These are phyloP conservation scores for Rhizopogon vulgaris DNA, from an alignment of 768 basidiomycete species.

Conservation along the genomic window DNA sequence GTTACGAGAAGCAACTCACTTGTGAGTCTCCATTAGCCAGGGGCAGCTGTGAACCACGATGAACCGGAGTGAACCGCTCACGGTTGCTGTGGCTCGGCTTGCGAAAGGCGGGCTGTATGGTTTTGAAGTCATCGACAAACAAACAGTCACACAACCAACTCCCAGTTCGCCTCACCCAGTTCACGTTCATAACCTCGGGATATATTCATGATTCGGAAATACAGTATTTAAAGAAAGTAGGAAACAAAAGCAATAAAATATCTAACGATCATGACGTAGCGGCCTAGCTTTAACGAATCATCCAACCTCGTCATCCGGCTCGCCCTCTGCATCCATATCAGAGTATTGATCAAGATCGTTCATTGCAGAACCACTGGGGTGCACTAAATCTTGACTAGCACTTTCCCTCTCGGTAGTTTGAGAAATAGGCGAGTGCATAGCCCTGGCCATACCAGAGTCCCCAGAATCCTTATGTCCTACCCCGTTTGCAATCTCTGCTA, in stretches of 20 bases:
- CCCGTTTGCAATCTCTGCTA: constrained; percentile 23
- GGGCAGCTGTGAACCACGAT: constrained; percentile 24
- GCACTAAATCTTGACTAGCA: not conserved
- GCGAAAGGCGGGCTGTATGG: constrained; percentile 12
- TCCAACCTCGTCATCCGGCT: constrained; percentile 42
- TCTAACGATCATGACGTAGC: constrained; percentile 18
- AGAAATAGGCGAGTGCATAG: constrained; percentile 8
- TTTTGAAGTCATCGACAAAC: constrained; percentile 17
- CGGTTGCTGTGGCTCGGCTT: constrained; percentile 26
- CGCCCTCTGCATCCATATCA: constrained; percentile 36
- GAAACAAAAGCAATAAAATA: constrained; percentile 10
- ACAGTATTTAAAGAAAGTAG: constrained; percentile 3
- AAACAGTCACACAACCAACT: constrained; percentile 3
- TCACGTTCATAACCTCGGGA: not conserved
- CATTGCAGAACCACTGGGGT: constrained; percentile 5
- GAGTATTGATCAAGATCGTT: constrained; percentile 22
- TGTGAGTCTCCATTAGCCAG: constrained; percentile 25
- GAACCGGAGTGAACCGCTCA: constrained; percentile 32
- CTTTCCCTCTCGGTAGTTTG: constrained; percentile 12
- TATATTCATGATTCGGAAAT: not conserved
- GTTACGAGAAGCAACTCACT: constrained; percentile 21
- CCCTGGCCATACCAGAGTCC: constrained; percentile 6
- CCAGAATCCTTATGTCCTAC: constrained; percentile 21
- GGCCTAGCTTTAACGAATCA: constrained; percentile 26
- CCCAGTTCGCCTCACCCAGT: not conserved